Base-by-base conservation (phyloP, 1,139 yeast species). In the Yamadazyma siamensis region DNA sequence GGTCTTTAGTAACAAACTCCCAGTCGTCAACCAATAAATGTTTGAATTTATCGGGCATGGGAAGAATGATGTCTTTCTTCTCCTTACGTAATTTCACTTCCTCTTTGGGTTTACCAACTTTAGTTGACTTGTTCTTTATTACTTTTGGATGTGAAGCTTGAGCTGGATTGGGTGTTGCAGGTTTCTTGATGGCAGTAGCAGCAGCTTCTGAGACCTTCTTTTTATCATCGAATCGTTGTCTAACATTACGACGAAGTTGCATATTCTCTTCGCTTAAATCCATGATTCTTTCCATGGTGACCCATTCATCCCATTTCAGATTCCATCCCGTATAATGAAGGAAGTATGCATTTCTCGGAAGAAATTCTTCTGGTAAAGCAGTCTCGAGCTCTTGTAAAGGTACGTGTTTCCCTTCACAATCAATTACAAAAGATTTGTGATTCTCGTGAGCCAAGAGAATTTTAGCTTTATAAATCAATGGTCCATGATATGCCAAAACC, bases 251-350 rank as follows among this genome's bases (percentile, higher is more conserved):
- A 51, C 83, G 87, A 31, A 77, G 60, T 36, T 70, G 63, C 33
- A 81, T 50, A 50, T 84, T 88, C 43, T 81, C 94, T 25, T 78
- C 82, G 31, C 72, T 84, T 50, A 71, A 68, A 41, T 77, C 81
- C 50, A 86, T 61, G 8, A 89, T 72, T 24, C 97, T 64, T 29
- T 76, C 80, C 7, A 60, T 57, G 1, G 77, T 72, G 1, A 91
- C 94, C 98, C 98, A 91, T 54, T 91, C 98, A 53, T 91, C 97
- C 96, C 96, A 89, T 40, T 89, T 80, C 13, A 80, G 60, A 49
- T 88, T 91, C 98, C 98, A 91, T 2, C 98, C 97, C 48, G 81
- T 85, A 58, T 91, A 91, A 52, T 91, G 98, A 7, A 91, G 76
- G 43, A 67, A 80, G 55, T 77, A 89, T 34, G 79, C 69, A 34